Evolutionary conservation across 2,329 filamentous ascomycete species (phyloP).

Genomic region (Fusarium bactridioides): DNA sequence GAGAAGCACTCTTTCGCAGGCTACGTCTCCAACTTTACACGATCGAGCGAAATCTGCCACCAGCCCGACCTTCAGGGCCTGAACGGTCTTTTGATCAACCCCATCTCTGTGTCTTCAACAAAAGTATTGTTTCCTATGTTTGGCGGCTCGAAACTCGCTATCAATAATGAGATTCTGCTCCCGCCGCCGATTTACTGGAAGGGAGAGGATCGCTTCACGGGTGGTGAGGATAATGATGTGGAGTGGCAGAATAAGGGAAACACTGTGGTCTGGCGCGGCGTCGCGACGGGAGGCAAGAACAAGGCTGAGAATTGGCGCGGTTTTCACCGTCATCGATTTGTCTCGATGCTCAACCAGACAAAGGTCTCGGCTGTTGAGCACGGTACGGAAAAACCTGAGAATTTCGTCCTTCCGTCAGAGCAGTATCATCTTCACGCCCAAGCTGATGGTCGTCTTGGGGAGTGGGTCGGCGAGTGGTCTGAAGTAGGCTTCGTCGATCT

Average conservation of each 20-base stretch:
- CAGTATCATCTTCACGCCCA: constrained; percentile 59
- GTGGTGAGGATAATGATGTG: constrained; percentile 60
- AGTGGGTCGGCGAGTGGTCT: constrained; percentile 60
- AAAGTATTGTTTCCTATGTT: constrained; percentile 70
- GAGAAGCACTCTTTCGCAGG: constrained; percentile 62
- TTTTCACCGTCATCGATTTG: constrained; percentile 79
- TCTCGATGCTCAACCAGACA: constrained; percentile 75
- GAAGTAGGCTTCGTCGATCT: constrained; percentile 64
- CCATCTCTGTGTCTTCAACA: constrained; percentile 64
- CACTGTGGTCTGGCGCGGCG: constrained; percentile 69
- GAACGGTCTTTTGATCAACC: constrained; percentile 71
- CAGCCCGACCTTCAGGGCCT: constrained; percentile 69
- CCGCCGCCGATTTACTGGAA: constrained; percentile 75
- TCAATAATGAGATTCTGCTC: constrained; percentile 75
- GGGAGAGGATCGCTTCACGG: constrained; percentile 68
- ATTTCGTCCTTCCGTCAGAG: constrained; percentile 61
- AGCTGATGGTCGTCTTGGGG: constrained; percentile 52
- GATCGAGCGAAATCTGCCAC: constrained; percentile 69
- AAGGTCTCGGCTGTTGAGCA: constrained; percentile 60
- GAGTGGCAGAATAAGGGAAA: constrained; percentile 65
- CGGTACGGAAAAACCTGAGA: constrained; percentile 52
- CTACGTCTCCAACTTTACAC: constrained; percentile 68
- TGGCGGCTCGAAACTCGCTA: constrained; percentile 71
- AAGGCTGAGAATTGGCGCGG: constrained; percentile 70
- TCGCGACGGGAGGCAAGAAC: constrained; percentile 71